Evolutionary conservation across 768 basidiomycete genomes (phyloP).

Genomic region (Russula virescens): DNA sequence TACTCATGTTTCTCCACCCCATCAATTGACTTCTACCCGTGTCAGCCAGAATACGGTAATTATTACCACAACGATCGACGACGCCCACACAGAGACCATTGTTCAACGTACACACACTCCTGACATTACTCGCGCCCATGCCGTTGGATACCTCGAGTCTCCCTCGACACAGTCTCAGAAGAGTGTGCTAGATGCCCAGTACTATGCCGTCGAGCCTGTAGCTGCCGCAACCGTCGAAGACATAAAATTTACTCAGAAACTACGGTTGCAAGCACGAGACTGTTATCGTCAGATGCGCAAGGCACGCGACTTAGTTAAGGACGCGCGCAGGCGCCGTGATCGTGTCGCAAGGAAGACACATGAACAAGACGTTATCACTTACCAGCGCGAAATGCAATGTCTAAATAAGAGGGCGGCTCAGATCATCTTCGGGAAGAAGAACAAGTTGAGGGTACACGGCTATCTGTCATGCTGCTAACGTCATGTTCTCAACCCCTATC

Average conservation of each 20-base stretch:
- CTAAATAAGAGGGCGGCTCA: conserved; percentile 1
- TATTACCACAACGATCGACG: not conserved
- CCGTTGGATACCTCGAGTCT: not conserved
- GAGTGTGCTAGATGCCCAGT: not conserved
- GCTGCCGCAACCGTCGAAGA: not conserved
- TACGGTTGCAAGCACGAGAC: conserved; percentile 1
- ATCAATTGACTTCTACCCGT: not conserved
- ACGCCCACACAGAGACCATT: not conserved
- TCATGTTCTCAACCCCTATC: not conserved
- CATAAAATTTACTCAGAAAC: not conserved
- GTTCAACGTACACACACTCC: not conserved
- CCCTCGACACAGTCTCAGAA: not conserved
- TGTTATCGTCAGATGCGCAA: not conserved
- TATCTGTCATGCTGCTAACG: not conserved
- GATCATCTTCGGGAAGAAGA: conserved; percentile 8
- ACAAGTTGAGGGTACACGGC: conserved; percentile 9
- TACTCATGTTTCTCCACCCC: not conserved
- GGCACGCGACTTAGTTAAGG: not conserved
- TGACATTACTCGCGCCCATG: not conserved
- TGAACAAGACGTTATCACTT: not conserved
- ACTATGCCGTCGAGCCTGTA: not conserved
- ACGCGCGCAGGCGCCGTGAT: not conserved
- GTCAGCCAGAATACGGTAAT: no score
- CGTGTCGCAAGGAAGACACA: not conserved
- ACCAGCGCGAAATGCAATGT: not conserved